Base-by-base conservation (phyloP, 208 protist species). In the Jaenimonas drosophilae region DNA sequence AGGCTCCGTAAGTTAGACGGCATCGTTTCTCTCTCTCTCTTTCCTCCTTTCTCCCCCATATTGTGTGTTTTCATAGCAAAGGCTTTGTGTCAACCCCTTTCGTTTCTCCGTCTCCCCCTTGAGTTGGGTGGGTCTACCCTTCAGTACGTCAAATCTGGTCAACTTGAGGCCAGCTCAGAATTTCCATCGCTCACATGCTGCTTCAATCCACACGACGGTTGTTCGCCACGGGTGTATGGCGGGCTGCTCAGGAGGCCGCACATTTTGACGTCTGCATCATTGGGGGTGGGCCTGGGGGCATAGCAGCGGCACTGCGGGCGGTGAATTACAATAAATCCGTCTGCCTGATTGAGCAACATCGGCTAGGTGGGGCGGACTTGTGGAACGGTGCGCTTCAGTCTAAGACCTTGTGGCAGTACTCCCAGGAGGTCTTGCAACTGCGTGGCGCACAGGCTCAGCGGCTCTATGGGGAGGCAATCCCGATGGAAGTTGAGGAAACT, bases 231-330 rank as follows among this genome's bases (percentile, higher is more conserved):
- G n/a, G n/a, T n/a, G n/a, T n/a, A n/a, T 63, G 57, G 59, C 43
- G 51, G 2, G 21, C 64, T 21, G 43, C 71, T 21, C 3, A 49
- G 23, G 52, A 59, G 11, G 17, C 49, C 37, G 46, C 40, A 14
- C 70, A 70, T 47, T 88, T 75, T 38, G 82, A 91, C 46, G 64
- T 91, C 0, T 91, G 82, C 25, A 62, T 91, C 39, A 82, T 91
- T 44, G 82, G 82, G 27, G 77, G 38, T 9, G 82, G 82, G 5
- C 77, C 82, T 0, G 82, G 75, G 26, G 82, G 82, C 11, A 62
- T 86, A n/a, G 71, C 82, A 1, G 77, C 77, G 2, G 77, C 76
- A 4, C 44, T 91, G 17, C 77, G 75, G 5, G 82, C 77, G 11
- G 71, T 66, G 9, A 63, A 78, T 21, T 83, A 77, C 59, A 77